Conservation (phyloP, 169 alveolate species). For the Cryptosporidium meleagridis region DNA sequence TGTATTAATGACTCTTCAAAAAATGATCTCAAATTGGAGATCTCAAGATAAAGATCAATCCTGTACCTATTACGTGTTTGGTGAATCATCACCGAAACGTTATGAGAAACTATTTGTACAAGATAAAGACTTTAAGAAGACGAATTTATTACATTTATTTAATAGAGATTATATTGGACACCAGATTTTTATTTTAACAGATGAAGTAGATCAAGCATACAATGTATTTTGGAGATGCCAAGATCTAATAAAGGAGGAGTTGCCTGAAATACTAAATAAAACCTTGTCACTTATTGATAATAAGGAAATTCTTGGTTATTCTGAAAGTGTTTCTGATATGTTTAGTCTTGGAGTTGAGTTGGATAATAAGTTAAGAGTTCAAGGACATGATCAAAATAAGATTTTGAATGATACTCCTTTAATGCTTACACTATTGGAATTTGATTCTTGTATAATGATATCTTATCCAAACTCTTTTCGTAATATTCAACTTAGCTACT, state of each 20-base stretch:
- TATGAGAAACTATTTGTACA: background rate
- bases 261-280: conserved; percentile 4
- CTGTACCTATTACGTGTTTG: conserved; percentile 34
- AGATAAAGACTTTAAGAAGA: conserved; percentile 25
- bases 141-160: conserved; percentile 27
- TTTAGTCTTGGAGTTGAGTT: background rate
- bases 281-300: conserved; percentile 32
- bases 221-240: conserved; percentile 73
- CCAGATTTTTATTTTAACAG: conserved; percentile 25
- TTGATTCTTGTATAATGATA: conserved; percentile 42
- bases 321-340: conserved; percentile 1
- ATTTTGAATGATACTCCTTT: background rate
- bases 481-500: background rate
- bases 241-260: conserved; percentile 29
- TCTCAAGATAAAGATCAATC: background rate
- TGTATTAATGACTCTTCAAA: conserved; percentile 4
- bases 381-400: background rate
- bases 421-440: conserved; percentile 14
- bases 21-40: conserved; percentile 42
- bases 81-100: background rate
- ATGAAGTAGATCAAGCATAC: background rate
- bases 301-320: background rate
- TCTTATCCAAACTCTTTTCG: conserved; percentile 2
- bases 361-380: background rate
- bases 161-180: conserved; percentile 49